phyloP scores from a whole-genome alignment of 768 basidiomycete species.

The Pulveroboletus sp. region DNA sequence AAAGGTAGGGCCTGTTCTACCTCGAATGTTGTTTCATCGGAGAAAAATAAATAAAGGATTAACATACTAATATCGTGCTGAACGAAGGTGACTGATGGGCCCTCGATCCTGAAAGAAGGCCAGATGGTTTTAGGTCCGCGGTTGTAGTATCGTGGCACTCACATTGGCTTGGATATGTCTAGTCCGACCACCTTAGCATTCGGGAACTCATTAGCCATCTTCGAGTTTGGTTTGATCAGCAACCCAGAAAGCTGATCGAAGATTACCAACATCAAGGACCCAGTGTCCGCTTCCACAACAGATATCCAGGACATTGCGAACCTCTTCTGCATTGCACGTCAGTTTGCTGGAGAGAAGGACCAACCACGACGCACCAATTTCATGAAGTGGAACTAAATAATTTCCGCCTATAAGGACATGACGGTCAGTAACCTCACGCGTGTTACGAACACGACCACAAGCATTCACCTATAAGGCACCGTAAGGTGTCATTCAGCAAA shows the following conservation, averaged over 20 bases:
- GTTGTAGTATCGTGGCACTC: background rate
- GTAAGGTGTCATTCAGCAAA: background rate
- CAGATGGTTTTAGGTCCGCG: background rate
- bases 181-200: background rate
- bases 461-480: background rate
- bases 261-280: slow-evolving; percentile 2
- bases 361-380: background rate
- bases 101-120: background rate
- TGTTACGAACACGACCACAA: background rate
- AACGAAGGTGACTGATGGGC: background rate
- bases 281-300: slow-evolving; percentile 9
- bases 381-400: background rate
- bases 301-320: slow-evolving; percentile 1
- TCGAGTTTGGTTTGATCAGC: background rate
- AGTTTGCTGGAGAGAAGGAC: background rate
- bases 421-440: background rate
- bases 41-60: background rate
- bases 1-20: slow-evolving; percentile 4
- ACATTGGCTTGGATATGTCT: slow-evolving; percentile 4
- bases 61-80: slow-evolving; percentile 3
- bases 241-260: background rate
- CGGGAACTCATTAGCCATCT: slow-evolving; percentile 4
- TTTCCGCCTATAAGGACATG: background rate
- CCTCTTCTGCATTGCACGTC: background rate
- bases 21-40: background rate